Percentiles rank a stretch among this genome's conserved stretches.
Evolutionary conservation across 208 protist genomes (phyloP).

Genomic region (Zelonia costaricensis): DNA sequence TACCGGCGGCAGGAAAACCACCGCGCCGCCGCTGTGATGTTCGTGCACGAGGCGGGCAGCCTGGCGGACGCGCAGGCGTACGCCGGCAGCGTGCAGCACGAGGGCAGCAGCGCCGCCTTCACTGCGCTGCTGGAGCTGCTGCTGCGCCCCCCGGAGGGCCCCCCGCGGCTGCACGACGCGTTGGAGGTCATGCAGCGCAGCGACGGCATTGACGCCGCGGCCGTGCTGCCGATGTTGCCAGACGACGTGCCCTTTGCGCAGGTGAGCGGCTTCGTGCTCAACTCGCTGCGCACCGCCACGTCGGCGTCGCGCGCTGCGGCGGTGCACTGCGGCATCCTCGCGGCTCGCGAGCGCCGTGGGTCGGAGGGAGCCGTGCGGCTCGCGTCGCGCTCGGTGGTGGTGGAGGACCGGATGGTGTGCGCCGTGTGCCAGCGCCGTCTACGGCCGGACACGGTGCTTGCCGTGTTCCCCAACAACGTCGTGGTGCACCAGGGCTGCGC

Average conservation of each 20-base stretch:
- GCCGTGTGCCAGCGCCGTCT: conserved; percentile 62
- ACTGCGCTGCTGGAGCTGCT: conserved; percentile 48
- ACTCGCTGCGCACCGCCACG: conserved; percentile 38
- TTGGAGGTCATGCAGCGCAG: conserved; percentile 46
- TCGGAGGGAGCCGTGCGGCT: conserved; percentile 30
- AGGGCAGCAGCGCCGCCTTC: conserved; percentile 40
- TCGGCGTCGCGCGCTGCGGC: conserved; percentile 32
- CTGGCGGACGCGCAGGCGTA: conserved; percentile 56
- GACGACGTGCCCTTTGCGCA: conserved; percentile 41
- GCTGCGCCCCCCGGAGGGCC: conserved; percentile 5
- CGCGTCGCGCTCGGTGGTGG: conserved; percentile 19
- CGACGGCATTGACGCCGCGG: conserved; percentile 40
- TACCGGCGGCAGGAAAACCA: conserved; percentile 60
- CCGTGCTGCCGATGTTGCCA: conserved; percentile 66
- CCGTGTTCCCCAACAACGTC: conserved; percentile 63
- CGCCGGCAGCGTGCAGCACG: conserved; percentile 31
- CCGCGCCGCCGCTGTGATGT: conserved; percentile 61
- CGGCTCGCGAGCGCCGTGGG: conserved; percentile 20
- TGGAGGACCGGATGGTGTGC: conserved; percentile 42
- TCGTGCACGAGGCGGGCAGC: conserved; percentile 41
- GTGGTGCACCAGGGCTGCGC: conserved; percentile 72
- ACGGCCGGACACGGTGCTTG: conserved; percentile 55
- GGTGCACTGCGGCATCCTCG: conserved; percentile 38
- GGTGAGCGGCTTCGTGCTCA: conserved; percentile 51
- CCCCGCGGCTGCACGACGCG: conserved; percentile 34